phyloP scores from a whole-genome alignment of 768 basidiomycete species.

The Coprinopsis marcescibilis region DNA sequence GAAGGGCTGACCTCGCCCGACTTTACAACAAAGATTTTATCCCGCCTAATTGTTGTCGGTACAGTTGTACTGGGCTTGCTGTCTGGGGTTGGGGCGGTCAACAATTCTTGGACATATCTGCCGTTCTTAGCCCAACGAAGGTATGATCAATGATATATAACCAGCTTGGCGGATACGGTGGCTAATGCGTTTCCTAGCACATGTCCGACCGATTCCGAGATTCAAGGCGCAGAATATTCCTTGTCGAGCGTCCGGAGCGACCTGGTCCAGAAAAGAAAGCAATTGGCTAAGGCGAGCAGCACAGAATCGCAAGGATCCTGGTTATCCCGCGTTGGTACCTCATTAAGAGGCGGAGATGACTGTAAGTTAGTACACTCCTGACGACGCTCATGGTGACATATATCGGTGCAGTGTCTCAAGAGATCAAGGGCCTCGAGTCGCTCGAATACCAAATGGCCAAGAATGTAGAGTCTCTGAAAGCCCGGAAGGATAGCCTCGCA shows the following conservation, averaged over 20 bases:
- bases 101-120: constrained; percentile 57
- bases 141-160: constrained; percentile 17
- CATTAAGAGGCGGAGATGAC: constrained; percentile 43
- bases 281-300: constrained; percentile 15
- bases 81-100: constrained; percentile 75
- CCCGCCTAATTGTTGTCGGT: constrained; percentile 70
- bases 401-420: constrained; percentile 38
- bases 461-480: constrained; percentile 46
- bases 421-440: constrained; percentile 58
- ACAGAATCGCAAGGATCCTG: constrained; percentile 25
- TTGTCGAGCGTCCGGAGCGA: constrained; percentile 58
- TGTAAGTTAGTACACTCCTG: constrained; percentile 19
- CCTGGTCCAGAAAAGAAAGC: constrained; percentile 26
- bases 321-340: constrained; percentile 45
- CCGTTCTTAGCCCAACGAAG: constrained; percentile 31
- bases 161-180: neutral
- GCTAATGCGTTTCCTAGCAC: constrained; percentile 18
- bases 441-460: constrained; percentile 63
- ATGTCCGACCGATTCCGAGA: constrained; percentile 44
- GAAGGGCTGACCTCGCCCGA: constrained; percentile 34
- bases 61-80: constrained; percentile 74
- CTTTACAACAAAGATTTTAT: constrained; percentile 41
- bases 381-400: neutral
- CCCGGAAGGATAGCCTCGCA: constrained; percentile 40
- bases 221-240: constrained; percentile 51